Conservation (phyloP, 2,329 filamentous ascomycete genomes). For the Pyricularia sp. region DNA sequence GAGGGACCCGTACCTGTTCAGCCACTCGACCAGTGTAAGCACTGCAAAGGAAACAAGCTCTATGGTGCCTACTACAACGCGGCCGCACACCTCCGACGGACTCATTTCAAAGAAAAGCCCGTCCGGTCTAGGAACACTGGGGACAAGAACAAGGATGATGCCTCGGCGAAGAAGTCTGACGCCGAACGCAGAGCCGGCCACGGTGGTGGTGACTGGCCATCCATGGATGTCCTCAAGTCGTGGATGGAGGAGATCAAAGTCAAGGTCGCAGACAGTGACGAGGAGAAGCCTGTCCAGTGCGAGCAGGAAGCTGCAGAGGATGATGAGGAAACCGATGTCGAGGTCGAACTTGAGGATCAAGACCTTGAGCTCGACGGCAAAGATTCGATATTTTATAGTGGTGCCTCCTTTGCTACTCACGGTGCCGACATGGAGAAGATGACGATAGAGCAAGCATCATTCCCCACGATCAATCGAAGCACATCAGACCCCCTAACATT, state of each 20-base stretch:
- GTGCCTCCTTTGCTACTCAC: background rate
- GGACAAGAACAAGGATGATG: conserved; percentile 9
- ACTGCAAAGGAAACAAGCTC: conserved; percentile 61
- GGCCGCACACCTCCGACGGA: conserved; percentile 74
- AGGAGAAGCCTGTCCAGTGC: conserved; percentile 8
- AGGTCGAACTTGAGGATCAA: background rate
- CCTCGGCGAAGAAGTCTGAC: conserved; percentile 11
- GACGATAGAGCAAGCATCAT: background rate
- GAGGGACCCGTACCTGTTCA: conserved; percentile 35
- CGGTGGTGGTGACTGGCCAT: conserved; percentile 39
- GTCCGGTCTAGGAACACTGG: conserved; percentile 24
- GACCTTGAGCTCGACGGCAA: background rate
- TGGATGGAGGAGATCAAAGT: conserved; percentile 46
- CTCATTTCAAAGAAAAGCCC: conserved; percentile 65
- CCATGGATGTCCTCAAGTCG: conserved; percentile 42
- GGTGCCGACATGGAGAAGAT: background rate
- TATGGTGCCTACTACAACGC: conserved; percentile 94
- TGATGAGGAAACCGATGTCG: background rate
- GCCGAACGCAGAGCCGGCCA: conserved; percentile 42
- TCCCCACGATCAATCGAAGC: background rate
- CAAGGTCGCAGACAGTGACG: conserved; percentile 25
- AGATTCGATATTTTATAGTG: background rate
- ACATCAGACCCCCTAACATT: background rate
- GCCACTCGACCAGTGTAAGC: conserved; percentile 70
- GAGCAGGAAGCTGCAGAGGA: conserved; percentile 15